These are phyloP conservation scores for Juncus effusus DNA, from an alignment of 176 grass and related monocot species.

Conservation along the genomic window DNA sequence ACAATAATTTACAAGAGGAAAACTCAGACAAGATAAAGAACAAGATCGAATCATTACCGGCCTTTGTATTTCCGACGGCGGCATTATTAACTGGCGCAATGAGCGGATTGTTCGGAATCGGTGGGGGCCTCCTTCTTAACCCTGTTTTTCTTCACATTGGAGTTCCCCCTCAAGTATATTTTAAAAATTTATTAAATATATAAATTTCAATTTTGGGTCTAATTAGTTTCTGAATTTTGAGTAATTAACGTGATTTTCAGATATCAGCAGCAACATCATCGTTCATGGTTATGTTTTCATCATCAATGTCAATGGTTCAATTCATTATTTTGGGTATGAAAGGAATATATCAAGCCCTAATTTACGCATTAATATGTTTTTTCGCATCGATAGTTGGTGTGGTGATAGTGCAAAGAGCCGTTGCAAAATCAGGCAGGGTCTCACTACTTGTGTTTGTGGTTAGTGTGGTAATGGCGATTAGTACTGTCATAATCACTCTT, in stretches of 20 bases:
- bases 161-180: constrained; percentile 53
- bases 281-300: constrained; percentile 77
- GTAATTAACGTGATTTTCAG: constrained; percentile 20
- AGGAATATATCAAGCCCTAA: constrained; percentile 35
- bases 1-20: not conserved
- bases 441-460: constrained; percentile 72
- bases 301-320: constrained; percentile 86
- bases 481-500: constrained; percentile 45
- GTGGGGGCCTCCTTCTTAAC: constrained; percentile 70
- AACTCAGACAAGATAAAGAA: constrained; percentile 34
- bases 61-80: constrained; percentile 36
- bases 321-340: constrained; percentile 65
- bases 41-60: constrained; percentile 29
- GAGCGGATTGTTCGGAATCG: constrained; percentile 84
- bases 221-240: not conserved
- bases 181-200: not conserved
- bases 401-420: constrained; percentile 30
- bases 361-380: constrained; percentile 55
- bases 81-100: constrained; percentile 65
- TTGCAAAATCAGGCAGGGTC: constrained; percentile 47
- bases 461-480: constrained; percentile 58
- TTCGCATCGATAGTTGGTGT: constrained; percentile 37
- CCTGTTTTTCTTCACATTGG: constrained; percentile 83
- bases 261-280: constrained; percentile 55
- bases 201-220: not conserved